Percentiles rank a stretch among this genome's conserved stretches.
These are phyloP conservation scores for Myriosclerotinia curreyana DNA, from an alignment of 2,329 filamentous ascomycete species.

Conservation along the genomic window DNA sequence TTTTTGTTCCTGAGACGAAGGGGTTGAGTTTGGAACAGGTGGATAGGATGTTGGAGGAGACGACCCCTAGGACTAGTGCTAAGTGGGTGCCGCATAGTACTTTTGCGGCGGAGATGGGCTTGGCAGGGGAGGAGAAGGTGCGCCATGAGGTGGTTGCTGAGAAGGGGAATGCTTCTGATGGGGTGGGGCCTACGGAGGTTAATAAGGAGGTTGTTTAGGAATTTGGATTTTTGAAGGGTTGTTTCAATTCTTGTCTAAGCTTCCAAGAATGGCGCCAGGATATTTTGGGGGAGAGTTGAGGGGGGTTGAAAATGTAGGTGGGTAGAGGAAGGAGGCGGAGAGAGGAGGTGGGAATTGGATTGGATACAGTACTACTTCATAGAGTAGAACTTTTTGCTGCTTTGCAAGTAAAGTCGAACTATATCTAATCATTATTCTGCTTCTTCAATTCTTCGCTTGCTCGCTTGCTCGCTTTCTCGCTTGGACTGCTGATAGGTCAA, in stretches of 20 bases:
- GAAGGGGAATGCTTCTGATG: constrained; percentile 12
- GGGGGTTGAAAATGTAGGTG: neutral
- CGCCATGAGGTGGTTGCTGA: constrained; percentile 18
- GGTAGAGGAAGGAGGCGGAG: neutral
- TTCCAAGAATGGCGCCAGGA: neutral
- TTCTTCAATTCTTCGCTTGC: neutral
- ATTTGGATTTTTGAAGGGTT: neutral
- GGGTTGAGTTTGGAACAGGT: constrained; percentile 71
- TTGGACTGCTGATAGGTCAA: neutral
- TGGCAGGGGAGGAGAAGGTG: constrained; percentile 23
- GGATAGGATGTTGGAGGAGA: constrained; percentile 58
- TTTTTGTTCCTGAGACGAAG: constrained; percentile 70
- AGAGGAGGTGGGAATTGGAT: neutral
- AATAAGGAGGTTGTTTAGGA: constrained; percentile 24
- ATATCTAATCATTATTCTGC: constrained; percentile 22
- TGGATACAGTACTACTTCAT: neutral
- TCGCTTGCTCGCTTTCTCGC: neutral
- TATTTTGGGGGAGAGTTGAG: neutral
- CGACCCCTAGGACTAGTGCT: constrained; percentile 41
- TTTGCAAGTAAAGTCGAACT: constrained; percentile 12
- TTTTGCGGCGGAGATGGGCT: constrained; percentile 34
- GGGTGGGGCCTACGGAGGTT: neutral
- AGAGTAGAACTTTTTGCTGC: neutral
- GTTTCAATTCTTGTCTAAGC: neutral
- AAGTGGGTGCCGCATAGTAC: constrained; percentile 36